A percentile compares a stretch with the other conserved stretches of the same genome.
These are phyloP conservation scores for Picea abies DNA, from an alignment of 83 land plant genomes.

Conservation along the genomic window DNA sequence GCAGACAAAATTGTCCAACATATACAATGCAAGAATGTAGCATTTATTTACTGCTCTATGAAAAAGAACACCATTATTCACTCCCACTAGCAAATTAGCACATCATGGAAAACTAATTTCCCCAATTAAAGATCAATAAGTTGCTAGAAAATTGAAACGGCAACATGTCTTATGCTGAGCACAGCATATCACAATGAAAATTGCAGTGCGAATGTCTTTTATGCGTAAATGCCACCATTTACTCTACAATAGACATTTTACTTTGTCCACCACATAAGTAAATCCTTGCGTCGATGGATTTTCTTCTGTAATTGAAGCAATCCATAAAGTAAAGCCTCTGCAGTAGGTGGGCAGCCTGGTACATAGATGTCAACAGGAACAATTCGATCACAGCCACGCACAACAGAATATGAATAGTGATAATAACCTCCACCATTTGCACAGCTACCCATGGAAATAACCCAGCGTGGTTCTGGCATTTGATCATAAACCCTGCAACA, in stretches of 20 bases:
- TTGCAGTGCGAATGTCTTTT: no score
- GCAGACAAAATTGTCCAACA: no score
- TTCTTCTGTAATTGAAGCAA: constrained; percentile 97
- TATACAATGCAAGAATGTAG: no score
- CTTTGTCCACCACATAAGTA: constrained; percentile 91
- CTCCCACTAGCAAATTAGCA: no score
- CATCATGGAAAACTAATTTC: no score
- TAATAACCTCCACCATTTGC: constrained; percentile 99
- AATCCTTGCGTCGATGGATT: constrained; percentile 93
- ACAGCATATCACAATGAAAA: no score
- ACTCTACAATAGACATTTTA: constrained; percentile 21
- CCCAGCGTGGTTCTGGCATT: constrained; percentile 99
- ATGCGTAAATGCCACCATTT: no score
- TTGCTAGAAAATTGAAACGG: no score
- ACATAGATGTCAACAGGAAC: constrained; percentile 99
- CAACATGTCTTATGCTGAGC: no score
- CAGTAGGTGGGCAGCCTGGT: constrained; percentile 99
- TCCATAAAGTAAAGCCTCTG: constrained; percentile 96
- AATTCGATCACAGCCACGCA: constrained; percentile 98
- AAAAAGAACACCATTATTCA: no score
- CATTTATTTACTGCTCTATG: no score
- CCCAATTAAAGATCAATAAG: no score
- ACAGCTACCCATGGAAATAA: constrained; percentile 99
- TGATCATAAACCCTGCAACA: constrained; percentile 93
- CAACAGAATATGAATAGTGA: constrained; percentile 98